phyloP scores from a whole-genome alignment of 2,329 filamentous ascomycete genomes.

The Pseudocercospora vitis region DNA sequence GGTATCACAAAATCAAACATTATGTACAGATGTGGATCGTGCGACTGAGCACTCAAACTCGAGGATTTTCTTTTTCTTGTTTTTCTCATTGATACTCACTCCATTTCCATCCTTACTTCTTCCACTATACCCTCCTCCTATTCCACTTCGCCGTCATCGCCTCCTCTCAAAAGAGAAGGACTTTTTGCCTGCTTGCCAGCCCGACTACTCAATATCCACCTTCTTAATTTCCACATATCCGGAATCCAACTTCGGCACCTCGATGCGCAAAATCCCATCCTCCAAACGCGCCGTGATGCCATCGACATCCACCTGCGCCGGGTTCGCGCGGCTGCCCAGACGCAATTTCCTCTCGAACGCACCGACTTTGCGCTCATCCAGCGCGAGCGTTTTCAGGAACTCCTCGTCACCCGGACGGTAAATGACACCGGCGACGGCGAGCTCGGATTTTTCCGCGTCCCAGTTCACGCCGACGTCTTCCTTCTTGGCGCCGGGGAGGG shows the following conservation, averaged over 20 bases:
- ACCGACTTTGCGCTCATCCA: conserved; percentile 69
- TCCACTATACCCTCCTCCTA: neutral
- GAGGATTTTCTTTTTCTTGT: conserved; percentile 7
- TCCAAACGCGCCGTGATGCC: conserved; percentile 73
- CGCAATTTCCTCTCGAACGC: conserved; percentile 70
- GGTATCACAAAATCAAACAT: neutral
- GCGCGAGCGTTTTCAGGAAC: conserved; percentile 62
- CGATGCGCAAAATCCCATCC: conserved; percentile 73
- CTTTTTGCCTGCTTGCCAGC: too few relatives aligned
- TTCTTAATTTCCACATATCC: conserved; percentile 59
- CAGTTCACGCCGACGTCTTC: conserved; percentile 76
- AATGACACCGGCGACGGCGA: conserved; percentile 71
- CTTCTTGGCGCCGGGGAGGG: conserved; percentile 76
- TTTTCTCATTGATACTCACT: neutral
- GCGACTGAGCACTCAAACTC: neutral
- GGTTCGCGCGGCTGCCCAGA: conserved; percentile 56
- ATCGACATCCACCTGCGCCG: conserved; percentile 64
- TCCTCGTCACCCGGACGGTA: conserved; percentile 71
- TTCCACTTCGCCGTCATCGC: neutral
- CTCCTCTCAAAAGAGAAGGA: neutral
- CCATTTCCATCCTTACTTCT: too few relatives aligned
- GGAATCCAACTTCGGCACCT: conserved; percentile 70
- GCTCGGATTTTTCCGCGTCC: conserved; percentile 64
- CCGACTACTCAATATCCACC: conserved; percentile 54
- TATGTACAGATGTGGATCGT: neutral